Evolutionary conservation across 2,329 filamentous ascomycete genomes (phyloP), one percentile per base, ranked within the genome.

Genomic region (Elsinoe batatas): DNA sequence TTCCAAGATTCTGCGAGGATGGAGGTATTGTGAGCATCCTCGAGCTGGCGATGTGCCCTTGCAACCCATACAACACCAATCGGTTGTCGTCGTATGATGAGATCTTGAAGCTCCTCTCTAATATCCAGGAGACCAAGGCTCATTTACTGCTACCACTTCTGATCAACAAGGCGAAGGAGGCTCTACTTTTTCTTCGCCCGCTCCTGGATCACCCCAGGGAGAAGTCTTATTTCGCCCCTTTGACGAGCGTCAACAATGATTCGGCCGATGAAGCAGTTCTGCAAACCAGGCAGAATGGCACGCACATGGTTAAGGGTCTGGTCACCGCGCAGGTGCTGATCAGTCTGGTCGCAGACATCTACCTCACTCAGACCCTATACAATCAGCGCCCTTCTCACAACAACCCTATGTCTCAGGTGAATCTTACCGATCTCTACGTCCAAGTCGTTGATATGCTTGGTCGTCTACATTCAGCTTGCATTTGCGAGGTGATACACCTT

Each of bases 11-110:
- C 64, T 82, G 93, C 59, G 81, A 87, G 55, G 79, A 80, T 50
- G 88, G 90, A 57, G 93, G 89, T 5, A 82, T 91, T 20, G 89
- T 96, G 68, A 77, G 86, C 51, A 76, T 97, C 17, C 76, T 98
- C 54, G 89, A 96, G 65, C 81, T 96, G 56, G 85, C 85, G 38
- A 88, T 87, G 54, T 81, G 91, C 30, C 86, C 89, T 4, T 91
- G 88, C 67, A 77, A 97, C 46, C 83, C 88, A 1, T 83, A 83
- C 62, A 80, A 87, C 64, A 84, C 87, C 64, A 79, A 83, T 37
- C 83, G 86, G 38, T 79, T 80, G 5, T 72, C 78, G 53, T 81
- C 87, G 3, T 84, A 84, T 56, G 80, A 84, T 58, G 82, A 85
- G 58, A 76, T 96, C 54, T 81, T 84, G 13, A 80, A 82, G 35